Evolutionary conservation across 1,284 basidiomycete genomes (phyloP).

Genomic region (Cutaneotrichosporon sp.): DNA sequence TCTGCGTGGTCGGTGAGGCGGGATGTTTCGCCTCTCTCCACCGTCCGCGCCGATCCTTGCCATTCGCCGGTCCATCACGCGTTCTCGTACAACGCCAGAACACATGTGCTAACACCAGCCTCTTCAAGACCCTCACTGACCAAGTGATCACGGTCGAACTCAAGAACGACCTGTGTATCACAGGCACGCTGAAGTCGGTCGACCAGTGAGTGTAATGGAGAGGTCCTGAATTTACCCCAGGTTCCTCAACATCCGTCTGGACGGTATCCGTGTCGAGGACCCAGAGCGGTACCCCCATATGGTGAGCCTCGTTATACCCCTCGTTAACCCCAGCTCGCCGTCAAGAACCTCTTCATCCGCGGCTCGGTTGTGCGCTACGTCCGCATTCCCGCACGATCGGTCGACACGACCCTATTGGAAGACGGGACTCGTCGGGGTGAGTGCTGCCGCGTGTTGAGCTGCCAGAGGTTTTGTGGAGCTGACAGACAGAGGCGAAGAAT

Average conservation of each 20-base stretch:
- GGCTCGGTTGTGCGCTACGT: slow-evolving; percentile 98
- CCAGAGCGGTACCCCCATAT: slow-evolving; percentile 94
- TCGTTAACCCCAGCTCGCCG: slow-evolving; percentile 70
- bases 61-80: no score
- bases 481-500: no score
- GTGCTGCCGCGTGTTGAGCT: no score
- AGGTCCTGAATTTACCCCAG: slow-evolving; percentile 53
- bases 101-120: slow-evolving; percentile 44
- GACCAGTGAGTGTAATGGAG: slow-evolving; percentile 74
- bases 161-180: slow-evolving; percentile 98
- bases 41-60: neutral
- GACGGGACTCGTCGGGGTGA: slow-evolving; percentile 93
- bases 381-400: slow-evolving; percentile 82
- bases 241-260: slow-evolving; percentile 95
- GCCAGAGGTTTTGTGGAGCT: no score
- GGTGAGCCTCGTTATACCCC: slow-evolving; percentile 55
- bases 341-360: slow-evolving; percentile 98
- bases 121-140: slow-evolving; percentile 98
- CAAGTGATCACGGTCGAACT: slow-evolving; percentile 96
- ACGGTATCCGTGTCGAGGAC: slow-evolving; percentile 88
- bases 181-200: slow-evolving; percentile 92
- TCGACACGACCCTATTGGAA: slow-evolving; percentile 93
- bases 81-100: no score
- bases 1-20: no score
- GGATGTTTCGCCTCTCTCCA: no score